Percentiles rank a stretch among this genome's conserved stretches.
These are phyloP conservation scores for Penicillium daleae DNA, from an alignment of 495 filamentous ascomycete species.

Conservation along the genomic window DNA sequence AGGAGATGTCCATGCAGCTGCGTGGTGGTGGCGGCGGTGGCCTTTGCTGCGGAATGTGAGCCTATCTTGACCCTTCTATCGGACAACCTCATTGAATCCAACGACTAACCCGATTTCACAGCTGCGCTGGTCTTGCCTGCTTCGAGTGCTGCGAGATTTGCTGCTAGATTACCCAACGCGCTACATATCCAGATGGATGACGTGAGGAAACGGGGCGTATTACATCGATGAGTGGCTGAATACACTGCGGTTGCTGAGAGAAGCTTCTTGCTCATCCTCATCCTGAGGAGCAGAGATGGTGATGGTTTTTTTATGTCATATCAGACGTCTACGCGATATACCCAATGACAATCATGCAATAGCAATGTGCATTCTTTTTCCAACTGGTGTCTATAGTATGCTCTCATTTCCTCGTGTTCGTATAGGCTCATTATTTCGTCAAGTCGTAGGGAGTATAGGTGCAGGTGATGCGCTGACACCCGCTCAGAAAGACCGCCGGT, in stretches of 20 bases:
- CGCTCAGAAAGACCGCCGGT: conserved; percentile 14
- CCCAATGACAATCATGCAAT: conserved; percentile 21
- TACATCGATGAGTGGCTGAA: not conserved
- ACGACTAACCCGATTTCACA: conserved; percentile 19
- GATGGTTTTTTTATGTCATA: conserved; percentile 5
- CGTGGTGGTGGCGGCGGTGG: conserved; percentile 49
- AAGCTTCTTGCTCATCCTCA: not conserved
- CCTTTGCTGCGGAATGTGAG: conserved; percentile 52
- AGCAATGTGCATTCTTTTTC: conserved; percentile 2
- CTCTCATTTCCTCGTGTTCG: conserved; percentile 2
- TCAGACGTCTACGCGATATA: conserved; percentile 22
- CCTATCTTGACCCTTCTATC: not conserved
- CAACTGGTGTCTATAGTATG: not conserved
- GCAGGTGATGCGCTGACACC: not conserved
- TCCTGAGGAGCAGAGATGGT: not conserved
- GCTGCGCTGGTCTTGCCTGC: conserved; percentile 48
- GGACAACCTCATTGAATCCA: conserved; percentile 2
- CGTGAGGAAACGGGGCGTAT: not conserved
- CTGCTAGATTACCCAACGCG: conserved; percentile 36
- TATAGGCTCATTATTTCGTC: not conserved
- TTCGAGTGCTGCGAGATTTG: conserved; percentile 53
- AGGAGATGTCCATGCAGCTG: conserved; percentile 44
- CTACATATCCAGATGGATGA: conserved; percentile 2
- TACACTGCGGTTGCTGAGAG: not conserved
- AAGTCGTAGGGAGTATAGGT: not conserved